Evolutionary conservation across 148 eudicot genomes (phyloP).

Genomic region (Vaccinium corymbosum): DNA sequence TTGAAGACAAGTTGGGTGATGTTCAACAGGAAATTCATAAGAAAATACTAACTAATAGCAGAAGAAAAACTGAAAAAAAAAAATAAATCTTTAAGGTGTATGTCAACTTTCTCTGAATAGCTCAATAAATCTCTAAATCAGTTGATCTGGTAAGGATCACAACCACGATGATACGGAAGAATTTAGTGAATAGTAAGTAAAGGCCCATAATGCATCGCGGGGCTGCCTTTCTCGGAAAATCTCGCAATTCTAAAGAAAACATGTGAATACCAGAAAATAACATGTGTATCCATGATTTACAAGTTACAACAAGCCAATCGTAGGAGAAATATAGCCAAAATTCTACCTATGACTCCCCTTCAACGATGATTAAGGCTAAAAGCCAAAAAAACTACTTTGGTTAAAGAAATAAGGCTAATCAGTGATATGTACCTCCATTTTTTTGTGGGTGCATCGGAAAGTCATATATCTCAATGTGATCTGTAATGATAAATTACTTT

Average conservation of each 20-base stretch:
- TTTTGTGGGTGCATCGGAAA: no score
- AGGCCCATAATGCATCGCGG: not conserved
- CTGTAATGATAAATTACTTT: no score
- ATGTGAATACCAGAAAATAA: no score
- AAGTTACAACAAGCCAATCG: not conserved
- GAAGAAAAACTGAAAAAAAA: no score
- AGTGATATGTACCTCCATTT: no score
- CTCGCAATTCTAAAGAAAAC: not conserved
- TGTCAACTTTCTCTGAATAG: conserved; percentile 15
- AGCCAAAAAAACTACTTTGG: not conserved
- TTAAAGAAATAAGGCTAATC: not conserved
- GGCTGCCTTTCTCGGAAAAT: not conserved
- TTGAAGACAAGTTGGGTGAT: no score
- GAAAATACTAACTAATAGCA: no score
- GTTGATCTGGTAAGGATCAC: not conserved
- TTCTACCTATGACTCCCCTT: not conserved
- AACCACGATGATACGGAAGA: not conserved
- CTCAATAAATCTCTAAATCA: not conserved
- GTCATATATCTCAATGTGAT: not conserved
- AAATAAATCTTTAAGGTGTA: not conserved
- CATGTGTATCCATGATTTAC: not conserved
- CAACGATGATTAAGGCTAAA: not conserved
- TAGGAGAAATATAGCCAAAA: not conserved
- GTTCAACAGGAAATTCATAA: no score
- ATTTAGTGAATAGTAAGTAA: not conserved